These are phyloP conservation scores for Globisporangium barbulae DNA, from an alignment of 352 stramenopile genomes.

Conservation along the genomic window DNA sequence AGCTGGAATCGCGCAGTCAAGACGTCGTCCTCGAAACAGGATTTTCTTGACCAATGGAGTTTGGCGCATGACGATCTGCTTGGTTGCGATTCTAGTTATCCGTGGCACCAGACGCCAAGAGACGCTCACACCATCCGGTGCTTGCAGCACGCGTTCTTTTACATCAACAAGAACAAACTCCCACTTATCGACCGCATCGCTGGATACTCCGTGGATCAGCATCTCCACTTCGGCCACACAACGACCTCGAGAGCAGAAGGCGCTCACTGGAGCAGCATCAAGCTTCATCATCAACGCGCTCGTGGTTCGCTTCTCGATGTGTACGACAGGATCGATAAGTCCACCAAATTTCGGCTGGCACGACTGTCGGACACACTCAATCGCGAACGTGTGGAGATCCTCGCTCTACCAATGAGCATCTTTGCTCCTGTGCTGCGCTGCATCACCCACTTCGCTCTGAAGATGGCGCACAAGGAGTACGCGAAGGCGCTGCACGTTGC, in stretches of 20 bases:
- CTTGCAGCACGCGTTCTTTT: neutral
- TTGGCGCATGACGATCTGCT: no score
- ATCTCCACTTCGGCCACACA: neutral
- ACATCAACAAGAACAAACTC: neutral
- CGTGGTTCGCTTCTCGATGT: neutral
- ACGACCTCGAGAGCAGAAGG: neutral
- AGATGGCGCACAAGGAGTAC: no score
- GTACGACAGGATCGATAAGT: neutral
- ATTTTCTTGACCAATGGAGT: no score
- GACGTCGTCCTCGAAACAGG: neutral
- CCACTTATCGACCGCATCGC: neutral
- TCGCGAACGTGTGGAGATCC: no score
- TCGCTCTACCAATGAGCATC: no score
- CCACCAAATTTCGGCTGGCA: neutral
- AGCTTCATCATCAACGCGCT: neutral
- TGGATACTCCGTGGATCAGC: neutral
- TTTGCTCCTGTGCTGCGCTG: no score
- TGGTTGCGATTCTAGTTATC: neutral
- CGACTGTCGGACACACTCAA: no score
- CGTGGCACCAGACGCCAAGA: neutral
- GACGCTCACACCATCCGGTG: neutral
- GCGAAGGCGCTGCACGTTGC: no score
- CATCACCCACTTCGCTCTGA: no score
- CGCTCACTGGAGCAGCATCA: neutral
- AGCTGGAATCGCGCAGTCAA: neutral